Conservation (phyloP, 768 basidiomycete genomes). For the Chalciporus sphaerocephalus region DNA sequence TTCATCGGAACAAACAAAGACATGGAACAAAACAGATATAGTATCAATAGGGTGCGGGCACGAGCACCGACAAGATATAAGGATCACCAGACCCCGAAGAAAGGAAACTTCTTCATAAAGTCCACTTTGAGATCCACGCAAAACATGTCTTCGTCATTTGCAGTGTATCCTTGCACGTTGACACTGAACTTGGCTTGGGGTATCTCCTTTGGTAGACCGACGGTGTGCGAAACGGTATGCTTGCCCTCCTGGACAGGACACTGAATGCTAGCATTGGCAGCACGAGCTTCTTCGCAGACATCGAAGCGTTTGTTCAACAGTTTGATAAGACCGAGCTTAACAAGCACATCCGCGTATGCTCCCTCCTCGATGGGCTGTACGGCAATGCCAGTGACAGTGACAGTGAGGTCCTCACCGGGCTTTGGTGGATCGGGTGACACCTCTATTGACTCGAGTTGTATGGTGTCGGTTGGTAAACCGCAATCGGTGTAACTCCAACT, state of each 20-base stretch:
- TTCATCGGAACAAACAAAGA: neutral
- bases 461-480: constrained; percentile 49
- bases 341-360: constrained; percentile 81
- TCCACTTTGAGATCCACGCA: constrained; percentile 79
- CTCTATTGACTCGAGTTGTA: constrained; percentile 67
- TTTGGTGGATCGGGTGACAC: constrained; percentile 85
- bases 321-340: constrained; percentile 93
- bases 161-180: constrained; percentile 63
- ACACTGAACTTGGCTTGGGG: constrained; percentile 86
- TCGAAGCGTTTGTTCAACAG: constrained; percentile 81
- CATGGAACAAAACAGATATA: neutral
- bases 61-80: neutral
- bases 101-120: constrained; percentile 49
- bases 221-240: constrained; percentile 77
- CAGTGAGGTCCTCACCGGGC: constrained; percentile 85
- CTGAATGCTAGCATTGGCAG: constrained; percentile 69
- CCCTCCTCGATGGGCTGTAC: constrained; percentile 73
- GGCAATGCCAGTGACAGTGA: constrained; percentile 66
- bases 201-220: constrained; percentile 86
- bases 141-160: constrained; percentile 66
- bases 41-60: too few species aligned
- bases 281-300: constrained; percentile 83
- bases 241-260: constrained; percentile 78
- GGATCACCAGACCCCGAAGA: constrained; percentile 28
- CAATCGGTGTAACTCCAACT: constrained; percentile 71